These are phyloP conservation scores for Aspergillus bridgeri DNA, from an alignment of 495 filamentous ascomycete species.

Conservation along the genomic window DNA sequence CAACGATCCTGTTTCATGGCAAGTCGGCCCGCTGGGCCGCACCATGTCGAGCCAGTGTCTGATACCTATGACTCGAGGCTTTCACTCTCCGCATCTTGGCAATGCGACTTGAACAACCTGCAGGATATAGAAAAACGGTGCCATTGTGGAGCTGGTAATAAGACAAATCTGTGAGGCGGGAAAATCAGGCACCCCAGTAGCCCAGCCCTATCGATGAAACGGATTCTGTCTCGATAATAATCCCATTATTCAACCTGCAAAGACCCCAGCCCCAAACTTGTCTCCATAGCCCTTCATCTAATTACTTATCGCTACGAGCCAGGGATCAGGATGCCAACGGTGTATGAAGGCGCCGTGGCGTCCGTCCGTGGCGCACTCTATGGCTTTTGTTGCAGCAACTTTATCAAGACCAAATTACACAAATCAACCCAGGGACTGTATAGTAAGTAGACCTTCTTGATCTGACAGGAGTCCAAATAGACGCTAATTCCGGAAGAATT, in stretches of 20 bases:
- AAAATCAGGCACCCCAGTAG: neutral
- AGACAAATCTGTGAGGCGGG: neutral
- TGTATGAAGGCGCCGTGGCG: too few species aligned
- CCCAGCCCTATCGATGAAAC: constrained; percentile 8
- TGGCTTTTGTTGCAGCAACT: neutral
- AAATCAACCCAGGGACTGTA: neutral
- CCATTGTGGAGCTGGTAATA: neutral
- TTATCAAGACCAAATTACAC: neutral
- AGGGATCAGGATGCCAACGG: neutral
- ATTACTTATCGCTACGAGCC: neutral
- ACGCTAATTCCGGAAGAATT: neutral
- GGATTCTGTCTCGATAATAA: neutral
- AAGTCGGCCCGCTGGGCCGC: constrained; percentile 7
- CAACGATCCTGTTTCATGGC: neutral
- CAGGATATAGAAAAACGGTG: too few species aligned
- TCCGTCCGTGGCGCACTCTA: neutral
- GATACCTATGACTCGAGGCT: neutral
- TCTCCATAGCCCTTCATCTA: neutral
- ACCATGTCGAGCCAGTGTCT: neutral
- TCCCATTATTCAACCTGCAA: neutral
- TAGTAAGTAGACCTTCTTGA: neutral
- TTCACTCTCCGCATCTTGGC: constrained; percentile 7
- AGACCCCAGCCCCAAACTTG: neutral
- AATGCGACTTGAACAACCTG: too few species aligned
- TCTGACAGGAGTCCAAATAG: neutral